phyloP scores from a whole-genome alignment of 768 basidiomycete species.

The Roridomyces roridus region DNA sequence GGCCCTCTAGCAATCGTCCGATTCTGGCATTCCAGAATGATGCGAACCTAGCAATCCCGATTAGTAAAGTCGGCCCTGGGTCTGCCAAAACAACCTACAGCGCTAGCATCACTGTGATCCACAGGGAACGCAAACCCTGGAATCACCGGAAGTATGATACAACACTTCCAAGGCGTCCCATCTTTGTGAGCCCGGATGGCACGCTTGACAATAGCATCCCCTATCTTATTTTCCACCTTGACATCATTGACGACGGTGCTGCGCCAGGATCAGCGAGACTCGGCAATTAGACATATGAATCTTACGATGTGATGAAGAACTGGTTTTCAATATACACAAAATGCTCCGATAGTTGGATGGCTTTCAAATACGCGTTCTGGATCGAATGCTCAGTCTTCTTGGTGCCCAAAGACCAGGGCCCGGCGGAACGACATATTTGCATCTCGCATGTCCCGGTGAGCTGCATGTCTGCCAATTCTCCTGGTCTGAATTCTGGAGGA shows the following conservation, averaged over 20 bases:
- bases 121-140: constrained; percentile 95
- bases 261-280: neutral
- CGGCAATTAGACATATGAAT: neutral
- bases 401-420: constrained; percentile 97
- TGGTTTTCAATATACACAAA: constrained; percentile 99
- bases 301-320: constrained; percentile 90
- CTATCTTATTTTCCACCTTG: constrained; percentile 90
- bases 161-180: constrained; percentile 86
- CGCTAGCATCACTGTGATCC: constrained; percentile 91
- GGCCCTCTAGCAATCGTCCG: constrained; percentile 88
- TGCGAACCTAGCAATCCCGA: constrained; percentile 67
- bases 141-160: constrained; percentile 88
- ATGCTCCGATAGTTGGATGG: constrained; percentile 92
- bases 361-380: constrained; percentile 93
- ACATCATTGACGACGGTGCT: constrained; percentile 88
- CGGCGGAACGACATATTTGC: constrained; percentile 94
- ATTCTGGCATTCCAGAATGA: constrained; percentile 96
- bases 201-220: constrained; percentile 90
- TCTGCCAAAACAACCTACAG: constrained; percentile 55
- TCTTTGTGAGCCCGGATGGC: constrained; percentile 89
- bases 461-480: constrained; percentile 78
- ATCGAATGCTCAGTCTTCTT: constrained; percentile 89
- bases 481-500: constrained; percentile 87
- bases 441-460: constrained; percentile 96
- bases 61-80: neutral